These are phyloP conservation scores for Pterocarpus santalinus DNA, from an alignment of 306 rosid species.

Conservation along the genomic window DNA sequence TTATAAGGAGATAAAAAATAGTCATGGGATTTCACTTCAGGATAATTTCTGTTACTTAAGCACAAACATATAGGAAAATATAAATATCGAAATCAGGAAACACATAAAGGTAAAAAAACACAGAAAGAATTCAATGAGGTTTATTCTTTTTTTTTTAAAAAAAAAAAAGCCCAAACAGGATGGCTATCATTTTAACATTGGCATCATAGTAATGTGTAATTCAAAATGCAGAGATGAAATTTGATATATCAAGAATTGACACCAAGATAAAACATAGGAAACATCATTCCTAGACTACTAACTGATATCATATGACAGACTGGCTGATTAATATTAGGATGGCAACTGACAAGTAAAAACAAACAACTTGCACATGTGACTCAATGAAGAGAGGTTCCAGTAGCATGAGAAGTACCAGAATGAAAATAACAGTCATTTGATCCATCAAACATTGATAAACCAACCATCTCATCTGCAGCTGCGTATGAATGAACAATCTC, in stretches of 20 bases:
- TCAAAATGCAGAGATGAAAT: slow-evolving; percentile 4
- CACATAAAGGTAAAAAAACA: neutral
- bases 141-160: no score
- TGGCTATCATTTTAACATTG: slow-evolving; percentile 9
- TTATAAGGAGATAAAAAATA: neutral
- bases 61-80: neutral
- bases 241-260: slow-evolving; percentile 25
- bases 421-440: slow-evolving; percentile 94
- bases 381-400: slow-evolving; percentile 46
- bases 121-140: slow-evolving; percentile 13
- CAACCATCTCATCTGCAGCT: slow-evolving; percentile 98
- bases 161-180: slow-evolving; percentile 11
- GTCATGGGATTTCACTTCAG: neutral
- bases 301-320: slow-evolving; percentile 27
- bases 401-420: slow-evolving; percentile 66
- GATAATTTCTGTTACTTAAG: neutral
- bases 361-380: slow-evolving; percentile 30
- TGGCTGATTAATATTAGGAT: slow-evolving; percentile 26
- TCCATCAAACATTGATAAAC: slow-evolving; percentile 90
- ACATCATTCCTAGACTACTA: neutral
- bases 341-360: slow-evolving; percentile 10
- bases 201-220: neutral
- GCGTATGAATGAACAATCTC: slow-evolving; percentile 97
- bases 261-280: slow-evolving; percentile 14
- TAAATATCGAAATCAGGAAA: slow-evolving; percentile 6